These are phyloP conservation scores for Trichophyton schoenleinii DNA, from an alignment of 2,329 filamentous ascomycete species.

Conservation along the genomic window DNA sequence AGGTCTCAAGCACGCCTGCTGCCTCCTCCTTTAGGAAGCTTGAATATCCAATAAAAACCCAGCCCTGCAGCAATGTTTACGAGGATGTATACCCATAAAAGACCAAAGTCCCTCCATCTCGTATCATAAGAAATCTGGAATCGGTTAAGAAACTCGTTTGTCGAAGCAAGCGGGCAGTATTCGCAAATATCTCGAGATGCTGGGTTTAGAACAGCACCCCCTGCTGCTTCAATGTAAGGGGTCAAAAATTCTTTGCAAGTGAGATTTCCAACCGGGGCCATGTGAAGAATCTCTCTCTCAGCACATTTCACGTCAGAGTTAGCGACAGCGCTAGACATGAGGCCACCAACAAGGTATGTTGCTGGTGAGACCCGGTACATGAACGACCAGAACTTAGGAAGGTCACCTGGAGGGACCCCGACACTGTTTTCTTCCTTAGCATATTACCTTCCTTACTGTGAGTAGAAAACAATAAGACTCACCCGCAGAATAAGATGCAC, in stretches of 20 bases:
- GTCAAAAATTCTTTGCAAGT: constrained; percentile 46
- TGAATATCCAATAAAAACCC: constrained; percentile 49
- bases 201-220: constrained; percentile 35
- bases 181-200: constrained; percentile 35
- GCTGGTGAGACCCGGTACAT: constrained; percentile 59
- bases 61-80: constrained; percentile 52
- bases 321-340: constrained; percentile 25
- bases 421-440: constrained; percentile 16
- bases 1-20: background rate
- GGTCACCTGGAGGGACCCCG: constrained; percentile 39
- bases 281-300: constrained; percentile 21
- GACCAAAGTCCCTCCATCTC: constrained; percentile 56
- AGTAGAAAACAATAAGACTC: constrained; percentile 7
- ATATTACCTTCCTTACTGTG: background rate
- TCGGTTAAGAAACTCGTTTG: constrained; percentile 37
- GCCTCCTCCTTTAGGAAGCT: constrained; percentile 35
- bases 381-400: constrained; percentile 64
- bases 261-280: constrained; percentile 43
- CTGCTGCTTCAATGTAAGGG: constrained; percentile 25
- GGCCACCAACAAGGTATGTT: constrained; percentile 43
- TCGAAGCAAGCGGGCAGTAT: constrained; percentile 38
- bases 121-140: constrained; percentile 34
- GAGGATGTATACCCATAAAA: constrained; percentile 53
- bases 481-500: constrained; percentile 45
- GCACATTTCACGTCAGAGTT: constrained; percentile 22